phyloP scores from a whole-genome alignment of 129 eudicot genomes.

The Saussurea involucrata region DNA sequence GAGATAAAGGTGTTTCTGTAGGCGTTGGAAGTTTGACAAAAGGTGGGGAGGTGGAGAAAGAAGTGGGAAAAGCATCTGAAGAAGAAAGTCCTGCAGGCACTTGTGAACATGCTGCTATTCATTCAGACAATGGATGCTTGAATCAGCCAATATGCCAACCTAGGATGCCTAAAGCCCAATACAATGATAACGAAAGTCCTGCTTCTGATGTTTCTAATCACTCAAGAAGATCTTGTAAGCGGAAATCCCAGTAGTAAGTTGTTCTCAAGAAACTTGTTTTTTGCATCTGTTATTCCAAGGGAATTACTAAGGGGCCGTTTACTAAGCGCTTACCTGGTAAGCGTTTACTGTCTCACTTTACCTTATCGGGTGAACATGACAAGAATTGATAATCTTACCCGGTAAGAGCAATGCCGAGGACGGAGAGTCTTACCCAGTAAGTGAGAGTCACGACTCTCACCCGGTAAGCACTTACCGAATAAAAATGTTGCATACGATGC shows the following conservation, averaged over 20 bases:
- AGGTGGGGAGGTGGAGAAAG: background rate
- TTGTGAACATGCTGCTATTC: background rate
- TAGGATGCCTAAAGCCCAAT: conserved; percentile 8
- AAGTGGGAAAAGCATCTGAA: background rate
- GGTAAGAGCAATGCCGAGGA: too few relatives aligned
- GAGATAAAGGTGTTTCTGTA: conserved; percentile 11
- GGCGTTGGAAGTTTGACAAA: background rate
- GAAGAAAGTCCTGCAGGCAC: background rate
- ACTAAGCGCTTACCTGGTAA: too few relatives aligned
- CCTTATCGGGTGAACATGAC: too few relatives aligned
- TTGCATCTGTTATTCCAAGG: background rate
- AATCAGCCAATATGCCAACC: conserved; percentile 7
- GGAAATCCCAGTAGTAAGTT: conserved; percentile 41
- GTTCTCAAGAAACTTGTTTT: conserved; percentile 1
- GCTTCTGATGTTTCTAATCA: conserved; percentile 17
- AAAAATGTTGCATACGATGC: too few relatives aligned
- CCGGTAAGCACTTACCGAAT: too few relatives aligned
- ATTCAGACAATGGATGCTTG: background rate
- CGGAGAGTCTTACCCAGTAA: too few relatives aligned
- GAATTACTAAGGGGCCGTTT: too few relatives aligned
- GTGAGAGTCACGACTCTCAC: too few relatives aligned
- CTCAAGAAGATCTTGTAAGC: conserved; percentile 32
- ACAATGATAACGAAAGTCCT: conserved; percentile 33
- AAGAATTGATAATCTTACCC: too few relatives aligned
- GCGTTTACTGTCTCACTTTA: too few relatives aligned